A percentile compares a stretch with the other conserved stretches of the same genome.
phyloP scores from a whole-genome alignment of 140 eudicot species.

The Anethum foeniculum region DNA sequence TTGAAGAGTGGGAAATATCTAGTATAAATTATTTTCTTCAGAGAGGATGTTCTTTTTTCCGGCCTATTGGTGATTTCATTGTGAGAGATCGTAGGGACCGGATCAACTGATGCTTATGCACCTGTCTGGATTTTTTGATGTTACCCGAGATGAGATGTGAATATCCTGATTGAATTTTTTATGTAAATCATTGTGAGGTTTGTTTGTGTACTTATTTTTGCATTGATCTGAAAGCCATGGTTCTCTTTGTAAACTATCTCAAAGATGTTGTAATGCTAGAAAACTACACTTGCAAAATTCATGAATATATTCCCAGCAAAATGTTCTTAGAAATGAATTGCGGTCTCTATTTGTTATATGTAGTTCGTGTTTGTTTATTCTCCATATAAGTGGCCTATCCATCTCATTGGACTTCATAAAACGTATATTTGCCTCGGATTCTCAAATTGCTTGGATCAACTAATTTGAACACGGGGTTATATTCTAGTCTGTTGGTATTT shows the following conservation, averaged over 20 bases:
- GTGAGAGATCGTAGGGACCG: background rate
- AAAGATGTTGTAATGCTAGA: slow-evolving; percentile 10
- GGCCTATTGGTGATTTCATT: background rate
- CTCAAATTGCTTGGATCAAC: background rate
- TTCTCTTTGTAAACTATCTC: slow-evolving; percentile 9
- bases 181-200: slow-evolving; percentile 34
- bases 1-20: slow-evolving; percentile 2
- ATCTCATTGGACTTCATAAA: background rate
- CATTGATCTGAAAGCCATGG: slow-evolving; percentile 13
- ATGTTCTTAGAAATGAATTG: background rate
- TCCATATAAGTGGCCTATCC: background rate
- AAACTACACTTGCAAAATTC: slow-evolving; percentile 7
- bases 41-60: slow-evolving; percentile 3
- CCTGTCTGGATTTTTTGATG: slow-evolving; percentile 8
- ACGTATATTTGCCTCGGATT: background rate
- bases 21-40: background rate
- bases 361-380: background rate
- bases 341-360: background rate
- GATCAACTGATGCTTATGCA: background rate
- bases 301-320: slow-evolving; percentile 10
- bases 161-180: slow-evolving; percentile 21
- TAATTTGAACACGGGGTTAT: background rate
- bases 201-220: slow-evolving; percentile 5
- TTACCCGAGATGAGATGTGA: slow-evolving; percentile 35
- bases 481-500: background rate